Base-by-base conservation (phyloP, 345 rosid species). In the Boechera stricta region DNA sequence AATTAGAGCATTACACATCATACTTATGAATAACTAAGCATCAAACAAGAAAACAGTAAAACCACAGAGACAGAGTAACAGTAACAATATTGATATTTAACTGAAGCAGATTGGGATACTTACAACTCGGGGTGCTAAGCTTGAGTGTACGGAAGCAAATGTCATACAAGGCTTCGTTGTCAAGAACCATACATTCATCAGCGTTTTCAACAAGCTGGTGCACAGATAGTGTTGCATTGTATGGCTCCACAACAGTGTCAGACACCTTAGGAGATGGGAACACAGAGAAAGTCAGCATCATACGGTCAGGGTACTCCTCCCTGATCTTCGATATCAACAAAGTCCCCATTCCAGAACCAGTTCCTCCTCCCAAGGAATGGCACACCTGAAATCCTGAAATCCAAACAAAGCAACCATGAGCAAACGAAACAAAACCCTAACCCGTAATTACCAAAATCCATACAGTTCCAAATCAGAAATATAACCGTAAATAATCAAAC, bases 261-360 rank as follows among this genome's bases (percentile, higher is more conserved):
- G 91, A 87, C 15, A 87, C 89, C 79, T 83, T 85, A 10, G 88
- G 91, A 57, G 91, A 87, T 2, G 91, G 88, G 45, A 87, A 85
- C 5, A 86, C 89, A 12, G 89, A 87, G 81, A 88, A 88, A 0
- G 89, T 88, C 44, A 88, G 79, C 90, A 88, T 85, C 92, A 88
- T 88, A 12, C 88, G 72, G 74, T 86, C 92, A 1, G 87, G 89
- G 69, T 86, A 86, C 75, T 86, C 92, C 77, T 88, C 91, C 67
- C 91, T 77, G 55, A 87, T 87, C 85, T 86, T 87, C 0, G 89
- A 86, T 32, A 88, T 86, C 92, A 88, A 82, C 32, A 88, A 80
- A 35, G 89, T 86, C 13, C 91, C 89, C 88, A 88, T 88, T 3
- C 89, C 87, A 29, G 89, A 88, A 51, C 88, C 87, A 6, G 89